Conservation (phyloP, 305 asterid species). For the Fraxinus sp. region DNA sequence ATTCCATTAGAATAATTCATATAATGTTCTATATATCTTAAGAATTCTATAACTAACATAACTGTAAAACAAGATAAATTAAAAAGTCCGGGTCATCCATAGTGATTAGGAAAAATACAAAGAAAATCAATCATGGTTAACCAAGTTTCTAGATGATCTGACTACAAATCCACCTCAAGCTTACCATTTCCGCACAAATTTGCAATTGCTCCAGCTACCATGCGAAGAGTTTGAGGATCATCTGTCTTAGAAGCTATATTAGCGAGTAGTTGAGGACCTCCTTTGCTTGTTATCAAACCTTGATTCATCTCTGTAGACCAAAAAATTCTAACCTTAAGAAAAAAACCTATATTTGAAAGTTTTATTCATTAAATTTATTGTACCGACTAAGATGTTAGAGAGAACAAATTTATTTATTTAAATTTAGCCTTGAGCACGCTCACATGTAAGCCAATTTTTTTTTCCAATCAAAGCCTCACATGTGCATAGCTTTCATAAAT, state of each 20-base stretch:
- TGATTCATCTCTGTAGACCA: constrained; percentile 65
- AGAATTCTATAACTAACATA: background rate
- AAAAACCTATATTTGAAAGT: constrained; percentile 6
- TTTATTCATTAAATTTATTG: background rate
- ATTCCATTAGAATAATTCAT: background rate
- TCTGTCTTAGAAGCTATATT: constrained; percentile 60
- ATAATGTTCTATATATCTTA: background rate
- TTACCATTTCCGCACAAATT: constrained; percentile 92
- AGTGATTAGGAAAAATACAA: background rate
- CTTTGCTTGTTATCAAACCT: constrained; percentile 65
- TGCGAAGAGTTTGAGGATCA: constrained; percentile 84
- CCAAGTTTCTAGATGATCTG: background rate
- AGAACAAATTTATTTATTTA: background rate
- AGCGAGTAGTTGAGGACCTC: constrained; percentile 74
- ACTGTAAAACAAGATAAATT: background rate
- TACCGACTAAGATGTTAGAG: background rate
- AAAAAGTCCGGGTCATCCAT: background rate
- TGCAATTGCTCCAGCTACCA: constrained; percentile 96
- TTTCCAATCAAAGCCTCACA: background rate
- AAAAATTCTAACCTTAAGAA: background rate
- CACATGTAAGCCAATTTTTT: background rate
- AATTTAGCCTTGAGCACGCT: background rate
- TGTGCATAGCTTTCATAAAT: background rate
- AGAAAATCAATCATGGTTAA: background rate
- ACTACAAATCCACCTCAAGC: constrained; percentile 10